Conservation (phyloP, 2,329 filamentous ascomycete species). For the Pseudogymnoascus sp. region DNA sequence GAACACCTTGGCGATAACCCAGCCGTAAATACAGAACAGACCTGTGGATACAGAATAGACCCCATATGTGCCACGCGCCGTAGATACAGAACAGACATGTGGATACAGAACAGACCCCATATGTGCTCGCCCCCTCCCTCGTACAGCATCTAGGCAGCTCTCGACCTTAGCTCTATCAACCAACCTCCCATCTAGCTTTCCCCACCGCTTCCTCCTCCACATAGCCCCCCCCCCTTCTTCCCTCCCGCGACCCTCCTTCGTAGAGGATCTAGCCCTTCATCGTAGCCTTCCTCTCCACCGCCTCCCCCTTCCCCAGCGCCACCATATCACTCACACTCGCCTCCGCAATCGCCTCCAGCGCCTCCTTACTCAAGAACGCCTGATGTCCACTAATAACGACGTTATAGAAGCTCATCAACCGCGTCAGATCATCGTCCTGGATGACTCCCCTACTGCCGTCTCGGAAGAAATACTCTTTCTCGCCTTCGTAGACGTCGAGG, state of each 20-base stretch:
- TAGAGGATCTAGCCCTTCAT: background rate
- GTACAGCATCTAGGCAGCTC: background rate
- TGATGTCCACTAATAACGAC: constrained; percentile 62
- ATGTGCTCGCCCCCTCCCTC: background rate
- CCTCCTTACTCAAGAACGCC: constrained; percentile 63
- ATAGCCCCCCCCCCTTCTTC: background rate
- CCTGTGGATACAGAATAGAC: background rate
- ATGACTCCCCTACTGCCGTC: constrained; percentile 60
- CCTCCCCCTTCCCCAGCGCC: background rate
- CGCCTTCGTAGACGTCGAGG: constrained; percentile 62
- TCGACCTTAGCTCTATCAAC: background rate
- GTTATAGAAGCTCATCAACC: constrained; percentile 61
- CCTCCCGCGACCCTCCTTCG: background rate
- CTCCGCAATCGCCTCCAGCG: constrained; percentile 55
- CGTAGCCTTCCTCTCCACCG: constrained; percentile 26
- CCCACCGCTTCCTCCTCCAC: background rate
- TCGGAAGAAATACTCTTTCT: constrained; percentile 57
- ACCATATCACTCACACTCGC: constrained; percentile 50
- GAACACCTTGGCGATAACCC: background rate
- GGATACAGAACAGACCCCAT: background rate
- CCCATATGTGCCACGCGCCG: background rate
- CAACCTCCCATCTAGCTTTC: background rate
- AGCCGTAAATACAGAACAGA: background rate
- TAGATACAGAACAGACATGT: background rate
- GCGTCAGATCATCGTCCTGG: constrained; percentile 58